Evolutionary conservation across 768 basidiomycete species (phyloP).

Genomic region (Lentinula guzmanii): DNA sequence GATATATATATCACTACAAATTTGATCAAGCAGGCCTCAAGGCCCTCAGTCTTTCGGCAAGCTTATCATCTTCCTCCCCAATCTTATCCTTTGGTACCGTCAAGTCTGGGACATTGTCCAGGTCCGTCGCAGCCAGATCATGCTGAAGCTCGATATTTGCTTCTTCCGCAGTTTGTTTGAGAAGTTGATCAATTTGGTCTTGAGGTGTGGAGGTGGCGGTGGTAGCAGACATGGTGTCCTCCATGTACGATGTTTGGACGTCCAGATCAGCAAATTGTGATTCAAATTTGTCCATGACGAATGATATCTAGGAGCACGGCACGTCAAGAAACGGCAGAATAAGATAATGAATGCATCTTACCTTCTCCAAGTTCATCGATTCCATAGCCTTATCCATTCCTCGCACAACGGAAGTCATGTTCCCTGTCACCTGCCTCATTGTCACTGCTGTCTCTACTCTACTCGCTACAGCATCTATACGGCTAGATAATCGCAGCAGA

Average conservation of each 20-base stretch:
- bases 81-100: slow-evolving; percentile 39
- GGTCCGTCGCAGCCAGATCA: slow-evolving; percentile 66
- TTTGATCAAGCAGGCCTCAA: slow-evolving; percentile 56
- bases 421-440: slow-evolving; percentile 94
- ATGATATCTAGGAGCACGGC: slow-evolving; percentile 64
- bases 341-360: slow-evolving; percentile 29
- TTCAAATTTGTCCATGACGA: slow-evolving; percentile 99
- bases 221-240: slow-evolving; percentile 90
- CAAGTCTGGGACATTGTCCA: slow-evolving; percentile 54
- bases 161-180: slow-evolving; percentile 95
- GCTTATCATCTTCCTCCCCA: slow-evolving; percentile 71
- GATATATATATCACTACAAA: slow-evolving; percentile 27
- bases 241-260: slow-evolving; percentile 98
- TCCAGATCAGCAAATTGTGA: slow-evolving; percentile 93
- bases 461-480: slow-evolving; percentile 95
- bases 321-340: neutral
- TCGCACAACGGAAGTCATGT: slow-evolving; percentile 93
- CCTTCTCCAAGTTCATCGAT: slow-evolving; percentile 96
- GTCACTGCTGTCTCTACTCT: slow-evolving; percentile 98
- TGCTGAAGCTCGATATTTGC: slow-evolving; percentile 94
- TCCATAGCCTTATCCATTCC: slow-evolving; percentile 99
- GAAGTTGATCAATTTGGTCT: slow-evolving; percentile 90
- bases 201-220: slow-evolving; percentile 93
- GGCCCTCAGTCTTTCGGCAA: slow-evolving; percentile 86
- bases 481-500: slow-evolving; percentile 80